phyloP scores from a whole-genome alignment of 192 early-diverging fungal species.

The Gaertneriomyces sp. region DNA sequence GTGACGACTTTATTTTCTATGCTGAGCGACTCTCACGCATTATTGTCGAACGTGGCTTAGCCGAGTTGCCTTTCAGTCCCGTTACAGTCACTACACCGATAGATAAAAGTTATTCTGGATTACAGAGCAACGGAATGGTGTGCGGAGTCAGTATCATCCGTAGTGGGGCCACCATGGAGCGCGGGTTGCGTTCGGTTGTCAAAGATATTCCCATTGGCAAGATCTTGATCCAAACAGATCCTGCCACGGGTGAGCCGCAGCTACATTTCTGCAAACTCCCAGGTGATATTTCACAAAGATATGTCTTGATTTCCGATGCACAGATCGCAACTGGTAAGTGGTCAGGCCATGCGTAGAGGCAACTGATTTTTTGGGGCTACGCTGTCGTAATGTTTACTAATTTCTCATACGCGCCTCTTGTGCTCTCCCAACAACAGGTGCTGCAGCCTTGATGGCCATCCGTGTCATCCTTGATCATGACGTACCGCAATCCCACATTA shows the following conservation, averaged over 20 bases:
- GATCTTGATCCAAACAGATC: constrained; percentile 83
- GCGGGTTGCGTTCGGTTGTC: constrained; percentile 73
- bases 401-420: background rate
- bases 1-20: constrained; percentile 90
- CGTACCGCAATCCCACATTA: constrained; percentile 66
- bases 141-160: constrained; percentile 82
- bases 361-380: background rate
- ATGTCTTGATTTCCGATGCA: constrained; percentile 82
- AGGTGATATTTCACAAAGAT: constrained; percentile 49
- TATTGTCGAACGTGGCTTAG: constrained; percentile 76
- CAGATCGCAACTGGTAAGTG: constrained; percentile 67
- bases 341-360: background rate
- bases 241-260: constrained; percentile 76
- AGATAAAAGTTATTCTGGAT: constrained; percentile 52
- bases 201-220: constrained; percentile 83
- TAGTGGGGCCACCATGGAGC: constrained; percentile 88
- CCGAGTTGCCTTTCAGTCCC: constrained; percentile 51
- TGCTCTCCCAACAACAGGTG: constrained; percentile 46
- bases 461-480: constrained; percentile 88
- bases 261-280: constrained; percentile 86
- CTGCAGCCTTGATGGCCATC: constrained; percentile 94
- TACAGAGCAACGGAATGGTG: constrained; percentile 51
- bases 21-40: constrained; percentile 82
- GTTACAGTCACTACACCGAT: constrained; percentile 59
- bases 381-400: too few relatives aligned